Evolutionary conservation across 345 rosid species (phyloP).

Genomic region (Eucalyptus camaldulensis): DNA sequence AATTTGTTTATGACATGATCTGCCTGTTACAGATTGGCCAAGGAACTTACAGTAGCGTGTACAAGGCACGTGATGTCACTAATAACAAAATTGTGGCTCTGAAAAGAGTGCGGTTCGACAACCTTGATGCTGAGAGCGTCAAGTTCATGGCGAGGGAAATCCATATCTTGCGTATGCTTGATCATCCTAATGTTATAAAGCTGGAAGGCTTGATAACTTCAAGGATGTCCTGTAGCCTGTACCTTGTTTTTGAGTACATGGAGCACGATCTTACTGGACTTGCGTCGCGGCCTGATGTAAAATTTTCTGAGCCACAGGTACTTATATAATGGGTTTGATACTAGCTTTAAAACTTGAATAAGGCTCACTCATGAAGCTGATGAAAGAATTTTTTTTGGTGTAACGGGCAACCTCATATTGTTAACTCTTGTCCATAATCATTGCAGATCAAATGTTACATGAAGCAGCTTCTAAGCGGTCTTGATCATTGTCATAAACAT

Average conservation of each 20-base stretch:
- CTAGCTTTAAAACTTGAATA: background rate
- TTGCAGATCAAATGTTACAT: slow-evolving; percentile 88
- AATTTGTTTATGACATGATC: background rate
- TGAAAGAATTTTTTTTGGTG: background rate
- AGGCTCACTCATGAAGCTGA: background rate
- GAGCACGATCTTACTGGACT: slow-evolving; percentile 97
- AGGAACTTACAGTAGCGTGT: slow-evolving; percentile 93
- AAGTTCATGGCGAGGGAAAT: slow-evolving; percentile 96
- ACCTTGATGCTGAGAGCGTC: slow-evolving; percentile 66
- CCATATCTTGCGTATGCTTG: slow-evolving; percentile 62
- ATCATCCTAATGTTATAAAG: slow-evolving; percentile 89
- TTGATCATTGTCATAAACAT: slow-evolving; percentile 81
- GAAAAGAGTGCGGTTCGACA: slow-evolving; percentile 81
- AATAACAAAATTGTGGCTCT: slow-evolving; percentile 68
- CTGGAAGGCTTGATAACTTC: slow-evolving; percentile 92
- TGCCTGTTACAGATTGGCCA: slow-evolving; percentile 78
- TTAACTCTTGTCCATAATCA: background rate
- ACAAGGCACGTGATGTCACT: slow-evolving; percentile 70
- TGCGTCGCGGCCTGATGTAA: slow-evolving; percentile 67
- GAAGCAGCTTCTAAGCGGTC: slow-evolving; percentile 90
- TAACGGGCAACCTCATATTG: background rate
- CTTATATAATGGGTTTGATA: background rate
- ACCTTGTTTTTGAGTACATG: slow-evolving; percentile 95
- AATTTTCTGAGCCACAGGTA: slow-evolving; percentile 93
- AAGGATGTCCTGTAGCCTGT: slow-evolving; percentile 52